phyloP scores from a whole-genome alignment of 1,284 basidiomycete species.

The Dichomitus squalens region DNA sequence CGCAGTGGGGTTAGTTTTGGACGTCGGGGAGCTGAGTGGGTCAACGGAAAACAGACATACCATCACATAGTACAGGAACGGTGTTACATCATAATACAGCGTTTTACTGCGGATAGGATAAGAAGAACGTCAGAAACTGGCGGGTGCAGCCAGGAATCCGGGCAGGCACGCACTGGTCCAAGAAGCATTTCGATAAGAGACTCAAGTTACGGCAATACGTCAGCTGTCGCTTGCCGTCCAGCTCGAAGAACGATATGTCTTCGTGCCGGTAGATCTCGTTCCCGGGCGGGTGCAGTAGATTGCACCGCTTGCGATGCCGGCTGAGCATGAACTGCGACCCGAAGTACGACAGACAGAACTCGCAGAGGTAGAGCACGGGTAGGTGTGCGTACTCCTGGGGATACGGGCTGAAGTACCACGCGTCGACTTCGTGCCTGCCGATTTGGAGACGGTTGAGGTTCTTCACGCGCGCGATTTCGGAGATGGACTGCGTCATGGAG shows the following conservation, averaged over 20 bases:
- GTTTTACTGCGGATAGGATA: constrained; percentile 81
- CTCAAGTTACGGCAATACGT: constrained; percentile 98
- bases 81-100: constrained; percentile 99
- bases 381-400: constrained; percentile 97
- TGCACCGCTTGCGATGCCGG: constrained; percentile 92
- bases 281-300: constrained; percentile 93
- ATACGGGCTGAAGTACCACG: constrained; percentile 99
- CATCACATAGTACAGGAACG: constrained; percentile 99
- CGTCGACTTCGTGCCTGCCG: constrained; percentile 94
- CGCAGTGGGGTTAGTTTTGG: constrained; percentile 19
- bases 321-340: constrained; percentile 86
- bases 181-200: constrained; percentile 95
- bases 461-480: constrained; percentile 97
- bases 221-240: constrained; percentile 95
- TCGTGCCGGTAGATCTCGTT: constrained; percentile 99
- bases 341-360: constrained; percentile 95
- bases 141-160: constrained; percentile 2
- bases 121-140: constrained; percentile 28
- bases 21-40: constrained; percentile 3
- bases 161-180: constrained; percentile 77
- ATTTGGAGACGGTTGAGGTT: constrained; percentile 98
- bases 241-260: constrained; percentile 97
- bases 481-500: constrained; percentile 98
- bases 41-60: constrained; percentile 42
- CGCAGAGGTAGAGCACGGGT: constrained; percentile 95